phyloP scores from a whole-genome alignment of 2,329 filamentous ascomycete species.

The Diaporthe citri region DNA sequence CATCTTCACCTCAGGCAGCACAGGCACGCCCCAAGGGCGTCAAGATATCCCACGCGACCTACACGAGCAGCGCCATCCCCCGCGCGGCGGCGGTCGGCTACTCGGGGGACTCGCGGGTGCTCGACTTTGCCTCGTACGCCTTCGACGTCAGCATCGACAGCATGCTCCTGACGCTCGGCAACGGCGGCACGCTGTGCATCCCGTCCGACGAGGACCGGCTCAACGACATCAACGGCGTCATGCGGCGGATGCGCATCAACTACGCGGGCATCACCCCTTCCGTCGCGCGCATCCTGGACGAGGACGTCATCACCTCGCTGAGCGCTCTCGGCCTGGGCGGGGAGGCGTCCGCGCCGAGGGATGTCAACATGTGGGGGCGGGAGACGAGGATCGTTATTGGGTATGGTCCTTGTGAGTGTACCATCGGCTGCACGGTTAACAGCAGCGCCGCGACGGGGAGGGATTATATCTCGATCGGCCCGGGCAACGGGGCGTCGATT shows the following conservation, averaged over 20 bases:
- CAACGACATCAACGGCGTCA: conserved; percentile 51
- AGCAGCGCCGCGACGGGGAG: conserved; percentile 43
- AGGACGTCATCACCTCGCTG: conserved; percentile 60
- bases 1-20: conserved; percentile 70
- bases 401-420: conserved; percentile 68
- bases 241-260: conserved; percentile 53
- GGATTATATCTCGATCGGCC: conserved; percentile 46
- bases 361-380: conserved; percentile 61
- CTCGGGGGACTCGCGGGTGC: conserved; percentile 46
- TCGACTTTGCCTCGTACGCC: conserved; percentile 53
- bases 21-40: conserved; percentile 69
- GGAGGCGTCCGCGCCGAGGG: conserved; percentile 65
- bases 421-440: conserved; percentile 54
- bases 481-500: conserved; percentile 42
- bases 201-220: conserved; percentile 67
- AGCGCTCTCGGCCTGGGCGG: conserved; percentile 64
- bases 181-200: conserved; percentile 59
- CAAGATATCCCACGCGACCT: conserved; percentile 50
- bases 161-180: conserved; percentile 55
- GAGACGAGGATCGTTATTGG: conserved; percentile 62
- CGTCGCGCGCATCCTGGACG: conserved; percentile 60
- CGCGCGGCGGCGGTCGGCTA: conserved; percentile 60
- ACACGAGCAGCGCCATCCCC: conserved; percentile 48
- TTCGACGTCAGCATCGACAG: conserved; percentile 57
- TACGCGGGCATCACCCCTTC: conserved; percentile 66